Evolutionary conservation across 2,329 filamentous ascomycete genomes (phyloP), one percentile per base, ranked within the genome.

Genomic region (Aspergillus felis): DNA sequence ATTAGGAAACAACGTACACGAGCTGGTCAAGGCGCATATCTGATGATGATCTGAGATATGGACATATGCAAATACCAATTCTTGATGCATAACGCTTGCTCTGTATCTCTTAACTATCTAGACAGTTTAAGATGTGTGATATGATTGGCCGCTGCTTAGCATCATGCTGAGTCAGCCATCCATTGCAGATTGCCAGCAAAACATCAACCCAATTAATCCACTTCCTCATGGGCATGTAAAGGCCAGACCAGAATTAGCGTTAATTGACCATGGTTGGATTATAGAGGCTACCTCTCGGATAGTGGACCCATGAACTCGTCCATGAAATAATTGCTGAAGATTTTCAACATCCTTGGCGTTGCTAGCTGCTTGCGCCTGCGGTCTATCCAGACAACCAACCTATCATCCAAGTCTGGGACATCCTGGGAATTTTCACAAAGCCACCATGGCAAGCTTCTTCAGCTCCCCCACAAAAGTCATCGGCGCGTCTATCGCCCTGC

Each of bases 401-500:
- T 38, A 44, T 44, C 41, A 22, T 44, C 41, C 41, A 22, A 44
- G 3, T 12, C 41, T 25, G 10, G 41, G n/a, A 22, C 41, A 35
- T 4, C 29, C 29, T 35, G 14, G 14, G 12, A 32, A 12, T 4
- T 14, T 9, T 22, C 22, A n/a, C 7, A 22, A 10, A 22, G 20
- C 9, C 12, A 65, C 56, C 17, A 68, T 59, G 17, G 38, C 50
- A 22, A 65, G 63, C 27, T 58, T 76, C 25, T 74, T 77, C 55
- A 59, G 65, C 47, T 74, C 70, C 1, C 63, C 74, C 4, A 54
- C 65, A 9, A 62, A 67, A 6, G 65, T 79, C 17, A 74, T 78
- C 54, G 51, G 69, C 32, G 63, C 66, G 24, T 74, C 77, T 10
- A 66, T 87, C 54, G 67, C 87, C 50, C 83, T 99, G 25, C 90